These are phyloP conservation scores for Pichia paraexigua DNA, from an alignment of 805 yeast species.

Conservation along the genomic window DNA sequence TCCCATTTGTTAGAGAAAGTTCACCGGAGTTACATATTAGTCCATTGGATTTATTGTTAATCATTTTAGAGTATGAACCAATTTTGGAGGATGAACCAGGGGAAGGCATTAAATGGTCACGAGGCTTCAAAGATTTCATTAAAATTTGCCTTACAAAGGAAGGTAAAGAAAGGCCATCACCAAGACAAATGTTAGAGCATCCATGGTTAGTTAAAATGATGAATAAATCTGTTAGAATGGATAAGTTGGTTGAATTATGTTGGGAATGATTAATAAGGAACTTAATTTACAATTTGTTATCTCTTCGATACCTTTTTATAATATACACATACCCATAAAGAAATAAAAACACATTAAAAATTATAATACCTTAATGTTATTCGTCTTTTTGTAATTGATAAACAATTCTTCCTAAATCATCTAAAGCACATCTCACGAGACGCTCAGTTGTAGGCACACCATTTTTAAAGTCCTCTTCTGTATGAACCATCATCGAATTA, in stretches of 20 bases:
- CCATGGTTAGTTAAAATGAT: constrained; percentile 87
- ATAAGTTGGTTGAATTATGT: constrained; percentile 65
- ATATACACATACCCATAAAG: background rate
- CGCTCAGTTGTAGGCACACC: constrained; percentile 54
- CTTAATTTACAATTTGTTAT: background rate
- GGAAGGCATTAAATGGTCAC: constrained; percentile 72
- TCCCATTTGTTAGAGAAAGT: constrained; percentile 53
- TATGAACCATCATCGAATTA: constrained; percentile 38
- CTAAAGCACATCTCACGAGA: constrained; percentile 49
- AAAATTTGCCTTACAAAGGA: constrained; percentile 76
- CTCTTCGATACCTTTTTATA: background rate
- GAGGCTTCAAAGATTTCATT: constrained; percentile 74
- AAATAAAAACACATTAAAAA: background rate
- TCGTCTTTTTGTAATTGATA: background rate
- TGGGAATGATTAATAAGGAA: constrained; percentile 37
- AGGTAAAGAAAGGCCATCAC: constrained; percentile 75
- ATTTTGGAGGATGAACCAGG: constrained; percentile 68
- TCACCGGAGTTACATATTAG: constrained; percentile 37
- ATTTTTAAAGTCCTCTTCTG: constrained; percentile 35
- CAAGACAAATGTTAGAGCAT: constrained; percentile 86
- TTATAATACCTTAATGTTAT: background rate
- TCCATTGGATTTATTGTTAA: constrained; percentile 80
- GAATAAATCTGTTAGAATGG: constrained; percentile 73
- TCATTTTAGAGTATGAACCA: constrained; percentile 80
- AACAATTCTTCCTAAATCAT: constrained; percentile 31